Evolutionary conservation across 2,329 filamentous ascomycete genomes (phyloP).

Genomic region (Graphilbum ipis-grandicollis): DNA sequence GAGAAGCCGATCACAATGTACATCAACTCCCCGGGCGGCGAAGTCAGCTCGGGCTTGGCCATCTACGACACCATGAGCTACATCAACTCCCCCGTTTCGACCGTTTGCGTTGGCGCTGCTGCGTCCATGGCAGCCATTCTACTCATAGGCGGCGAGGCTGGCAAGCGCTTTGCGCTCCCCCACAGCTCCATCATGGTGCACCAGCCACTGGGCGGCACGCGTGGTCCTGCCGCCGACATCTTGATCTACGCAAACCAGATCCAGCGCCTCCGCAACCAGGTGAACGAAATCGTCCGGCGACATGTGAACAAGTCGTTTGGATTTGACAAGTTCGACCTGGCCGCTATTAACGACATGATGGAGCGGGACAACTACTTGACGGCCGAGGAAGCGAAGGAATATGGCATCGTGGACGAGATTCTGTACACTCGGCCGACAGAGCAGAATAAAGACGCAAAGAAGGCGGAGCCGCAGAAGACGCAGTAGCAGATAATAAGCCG

Average conservation of each 20-base stretch:
- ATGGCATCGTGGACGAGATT: conserved; percentile 87
- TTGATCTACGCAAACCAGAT: conserved; percentile 97
- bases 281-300: conserved; percentile 77
- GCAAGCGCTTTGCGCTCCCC: conserved; percentile 77
- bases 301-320: conserved; percentile 69
- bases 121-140: conserved; percentile 89
- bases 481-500: conserved; percentile 2
- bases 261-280: conserved; percentile 61
- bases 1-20: conserved; percentile 94
- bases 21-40: conserved; percentile 91
- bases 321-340: conserved; percentile 57
- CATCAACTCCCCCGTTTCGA: conserved; percentile 81
- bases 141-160: conserved; percentile 68
- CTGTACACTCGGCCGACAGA: conserved; percentile 40
- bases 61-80: conserved; percentile 99
- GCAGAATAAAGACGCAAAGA: background rate
- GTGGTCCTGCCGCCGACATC: conserved; percentile 60
- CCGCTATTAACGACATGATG: conserved; percentile 88
- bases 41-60: conserved; percentile 69
- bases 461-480: background rate
- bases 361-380: conserved; percentile 91
- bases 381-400: conserved; percentile 70
- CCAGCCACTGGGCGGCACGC: conserved; percentile 66
- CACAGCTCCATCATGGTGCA: conserved; percentile 95
- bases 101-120: conserved; percentile 86